Evolutionary conservation across 2,329 filamentous ascomycete genomes (phyloP), one percentile per base, ranked within the genome.

Genomic region (Venturia effusa): DNA sequence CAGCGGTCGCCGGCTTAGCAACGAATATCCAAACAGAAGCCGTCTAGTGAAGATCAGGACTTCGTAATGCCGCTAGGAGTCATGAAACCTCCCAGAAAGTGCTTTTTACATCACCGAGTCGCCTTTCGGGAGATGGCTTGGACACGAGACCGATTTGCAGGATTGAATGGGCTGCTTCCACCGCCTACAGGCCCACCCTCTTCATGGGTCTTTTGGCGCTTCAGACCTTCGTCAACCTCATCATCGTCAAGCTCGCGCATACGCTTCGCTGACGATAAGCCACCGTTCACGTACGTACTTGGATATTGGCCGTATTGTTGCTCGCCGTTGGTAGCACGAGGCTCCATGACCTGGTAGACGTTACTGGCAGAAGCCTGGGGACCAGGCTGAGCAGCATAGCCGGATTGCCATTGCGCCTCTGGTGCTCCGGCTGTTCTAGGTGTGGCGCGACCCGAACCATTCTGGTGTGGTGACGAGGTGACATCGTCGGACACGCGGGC

Each of bases 331-430:
- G 80, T 77, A 59, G 79, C 84, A 32, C 90, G 84, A 66, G 90
- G 88, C 72, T 90, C 91, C 78, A 96, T 92, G 67, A 95, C 88
- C 74, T 87, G 95, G 81, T 96, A 96, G 61, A 96, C 79, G 72
- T 86, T 95, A 79, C 90, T 92, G 0, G 60, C 30, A 3, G 88
- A 83, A 66, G 86, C 81, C 27, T 92, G 91, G 60, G 92, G 88
- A 0, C 90, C 92, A 55, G 32, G 39, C 11, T 57, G 37, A 13
- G 27, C 27, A 57, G 27, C 8, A 34, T 64, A 64, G 10, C 27
- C 57, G n/a, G 77, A 75, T 61, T 82, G 74, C 73, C 95, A 97
- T 74, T 92, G 90, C 1, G 86, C 80, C 68, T 89, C 88, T 43
- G 86, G 81, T 0, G 88, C 83, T 11, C 85, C 82, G 4, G 90